phyloP scores from a whole-genome alignment of 768 basidiomycete species.

The Mycena amicta region DNA sequence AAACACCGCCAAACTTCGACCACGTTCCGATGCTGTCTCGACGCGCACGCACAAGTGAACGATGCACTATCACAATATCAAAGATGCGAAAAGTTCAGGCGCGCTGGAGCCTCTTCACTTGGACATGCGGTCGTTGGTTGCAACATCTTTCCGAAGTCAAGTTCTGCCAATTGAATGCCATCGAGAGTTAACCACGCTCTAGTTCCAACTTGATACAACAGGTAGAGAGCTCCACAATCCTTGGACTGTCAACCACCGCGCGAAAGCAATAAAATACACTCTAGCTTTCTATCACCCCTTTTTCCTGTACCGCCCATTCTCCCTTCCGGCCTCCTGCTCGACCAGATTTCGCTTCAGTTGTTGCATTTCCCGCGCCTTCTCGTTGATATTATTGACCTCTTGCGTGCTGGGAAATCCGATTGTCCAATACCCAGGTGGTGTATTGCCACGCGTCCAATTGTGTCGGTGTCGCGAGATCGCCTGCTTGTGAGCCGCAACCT shows the following conservation, averaged over 20 bases:
- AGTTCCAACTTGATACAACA: no score
- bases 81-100: no score
- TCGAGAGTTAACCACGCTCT: no score
- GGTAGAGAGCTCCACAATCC: no score
- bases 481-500: conserved; percentile 44
- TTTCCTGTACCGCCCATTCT: conserved; percentile 18
- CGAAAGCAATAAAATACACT: no score
- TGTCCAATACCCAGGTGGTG: conserved; percentile 69
- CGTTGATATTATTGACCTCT: conserved; percentile 58
- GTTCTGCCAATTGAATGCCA: no score
- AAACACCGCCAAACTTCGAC: background rate
- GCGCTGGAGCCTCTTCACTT: no score
- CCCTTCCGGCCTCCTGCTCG: conserved; percentile 52
- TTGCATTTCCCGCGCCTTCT: conserved; percentile 54
- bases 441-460: conserved; percentile 51
- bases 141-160: no score
- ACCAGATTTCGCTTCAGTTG: conserved; percentile 48
- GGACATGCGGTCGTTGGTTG: no score
- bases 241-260: no score
- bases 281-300: conserved; percentile 1
- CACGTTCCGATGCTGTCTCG: background rate
- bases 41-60: background rate
- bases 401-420: conserved; percentile 73
- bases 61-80: no score
- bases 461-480: conserved; percentile 52